Evolutionary conservation across 176 grass and related monocot genomes (phyloP), one percentile per base, ranked within the genome.

Genomic region (Raddia guianensis): DNA sequence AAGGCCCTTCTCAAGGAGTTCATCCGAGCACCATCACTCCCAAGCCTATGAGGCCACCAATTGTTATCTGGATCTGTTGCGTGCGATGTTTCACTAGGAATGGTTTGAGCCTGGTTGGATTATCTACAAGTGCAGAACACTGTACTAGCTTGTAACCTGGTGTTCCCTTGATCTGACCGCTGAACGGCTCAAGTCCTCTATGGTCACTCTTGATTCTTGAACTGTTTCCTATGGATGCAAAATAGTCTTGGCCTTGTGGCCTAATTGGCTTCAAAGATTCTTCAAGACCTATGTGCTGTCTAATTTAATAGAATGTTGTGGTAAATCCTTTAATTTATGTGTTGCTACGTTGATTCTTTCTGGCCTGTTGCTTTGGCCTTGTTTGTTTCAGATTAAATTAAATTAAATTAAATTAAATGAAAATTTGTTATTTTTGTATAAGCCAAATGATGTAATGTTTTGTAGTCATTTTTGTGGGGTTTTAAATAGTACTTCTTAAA

Each of bases 1-100:
- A 95, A 98, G 80, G 88, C 96, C 70, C 90, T 99, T 70, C 92
- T 95, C 55, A 98, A 98, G 67, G 88, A 95, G 18, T 81, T 99
- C 27, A 91, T 99, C 82, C 57, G 86, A 20, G 79, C 82, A 21
- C 72, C 75, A 55, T 79, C 90, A 32, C 74, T 95, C n/a, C 96
- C 92, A 5, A 89, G 71, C 53, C 75, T 95, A 68, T 80, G 84
- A 84, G 32, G 66, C 86, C 76, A 34, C 46, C 42, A 16, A 12
- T 45, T 82, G 48, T 84, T 68, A 53, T 70, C 76, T 59, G 42
- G 57, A 55, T 13, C 12, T 61, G 45, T 72, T 57, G 49, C 73
- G n/a, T 66, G 47, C 63, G 2, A 33, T 80, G 70, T 16, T 14
- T 80, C 11, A 14, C 61, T 43, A 9, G 8, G 18, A 82, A 74